These are phyloP conservation scores for Eucalyptus pauciflora DNA, from an alignment of 345 rosid species.

Conservation along the genomic window DNA sequence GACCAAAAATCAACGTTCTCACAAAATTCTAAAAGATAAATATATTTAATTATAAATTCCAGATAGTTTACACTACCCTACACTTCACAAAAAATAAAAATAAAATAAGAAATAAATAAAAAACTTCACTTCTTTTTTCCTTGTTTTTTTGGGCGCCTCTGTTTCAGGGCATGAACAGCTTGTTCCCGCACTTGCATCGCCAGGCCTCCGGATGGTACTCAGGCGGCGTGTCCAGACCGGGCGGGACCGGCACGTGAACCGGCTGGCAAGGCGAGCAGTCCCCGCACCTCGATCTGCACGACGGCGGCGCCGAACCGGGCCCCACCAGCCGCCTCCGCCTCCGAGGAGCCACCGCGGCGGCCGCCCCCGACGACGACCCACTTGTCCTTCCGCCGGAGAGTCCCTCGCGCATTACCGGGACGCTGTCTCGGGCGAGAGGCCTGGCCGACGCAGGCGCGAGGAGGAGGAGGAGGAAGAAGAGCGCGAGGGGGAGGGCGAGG, in stretches of 20 bases:
- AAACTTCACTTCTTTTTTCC: background rate
- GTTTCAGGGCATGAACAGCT: slow-evolving; percentile 65
- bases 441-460: background rate
- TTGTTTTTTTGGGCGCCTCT: accelerated
- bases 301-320: slow-evolving; percentile 60
- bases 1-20: background rate
- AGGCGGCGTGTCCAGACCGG: slow-evolving; percentile 48
- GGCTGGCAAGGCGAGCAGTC: slow-evolving; percentile 70
- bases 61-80: background rate
- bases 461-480: background rate
- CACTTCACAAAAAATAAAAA: background rate
- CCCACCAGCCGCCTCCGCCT: slow-evolving; percentile 40
- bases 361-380: slow-evolving; percentile 1
- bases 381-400: background rate
- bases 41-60: background rate
- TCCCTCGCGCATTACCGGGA: background rate
- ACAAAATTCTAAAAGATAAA: background rate
- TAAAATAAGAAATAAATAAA: background rate
- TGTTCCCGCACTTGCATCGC: slow-evolving; percentile 91
- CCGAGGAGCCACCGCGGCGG: too few species aligned
- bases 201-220: slow-evolving; percentile 99
- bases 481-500: background rate
- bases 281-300: slow-evolving; percentile 87
- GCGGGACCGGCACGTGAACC: slow-evolving; percentile 87
- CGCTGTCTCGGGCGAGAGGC: background rate